phyloP scores from a whole-genome alignment of 352 stramenopile species.

The Pythium diclinum region DNA sequence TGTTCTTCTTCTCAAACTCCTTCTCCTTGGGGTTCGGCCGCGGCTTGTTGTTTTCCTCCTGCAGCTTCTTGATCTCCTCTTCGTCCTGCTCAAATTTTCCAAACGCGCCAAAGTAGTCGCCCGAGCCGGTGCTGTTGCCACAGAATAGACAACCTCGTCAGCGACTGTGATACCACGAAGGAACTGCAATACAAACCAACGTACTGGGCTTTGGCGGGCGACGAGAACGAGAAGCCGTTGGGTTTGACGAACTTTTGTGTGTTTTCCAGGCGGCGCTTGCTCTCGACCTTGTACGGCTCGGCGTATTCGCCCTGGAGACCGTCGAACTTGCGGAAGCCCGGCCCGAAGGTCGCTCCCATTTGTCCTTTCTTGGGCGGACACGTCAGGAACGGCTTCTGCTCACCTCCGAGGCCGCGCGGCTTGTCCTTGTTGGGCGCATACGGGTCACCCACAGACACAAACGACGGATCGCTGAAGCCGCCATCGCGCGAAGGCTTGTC shows the following conservation, averaged over 20 bases:
- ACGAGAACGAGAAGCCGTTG: constrained; percentile 67
- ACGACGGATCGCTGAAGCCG: constrained; percentile 73
- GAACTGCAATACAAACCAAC: constrained; percentile 1
- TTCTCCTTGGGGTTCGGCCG: constrained; percentile 58
- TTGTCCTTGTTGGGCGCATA: constrained; percentile 46
- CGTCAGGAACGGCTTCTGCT: constrained; percentile 72
- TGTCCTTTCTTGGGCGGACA: constrained; percentile 65
- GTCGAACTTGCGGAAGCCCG: constrained; percentile 61
- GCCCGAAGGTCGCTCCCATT: constrained; percentile 57
- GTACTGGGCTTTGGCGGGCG: constrained; percentile 55
- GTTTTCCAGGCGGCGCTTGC: constrained; percentile 64
- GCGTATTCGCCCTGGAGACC: constrained; percentile 54
- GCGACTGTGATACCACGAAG: neutral
- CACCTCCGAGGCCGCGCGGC: constrained; percentile 48
- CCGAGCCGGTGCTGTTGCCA: constrained; percentile 42
- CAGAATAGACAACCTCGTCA: neutral
- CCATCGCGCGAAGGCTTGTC: constrained; percentile 61
- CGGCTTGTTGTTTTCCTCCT: constrained; percentile 38
- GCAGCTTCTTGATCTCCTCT: constrained; percentile 51
- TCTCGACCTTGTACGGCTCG: constrained; percentile 70
- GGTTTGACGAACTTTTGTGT: constrained; percentile 67
- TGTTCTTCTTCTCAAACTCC: constrained; percentile 65
- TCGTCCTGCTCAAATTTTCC: constrained; percentile 60
- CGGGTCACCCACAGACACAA: constrained; percentile 60
- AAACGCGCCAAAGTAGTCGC: constrained; percentile 76